Evolutionary conservation across 1,139 yeast genomes (phyloP), one percentile per base, ranked within the genome.

Genomic region (Candida labiduridarum): DNA sequence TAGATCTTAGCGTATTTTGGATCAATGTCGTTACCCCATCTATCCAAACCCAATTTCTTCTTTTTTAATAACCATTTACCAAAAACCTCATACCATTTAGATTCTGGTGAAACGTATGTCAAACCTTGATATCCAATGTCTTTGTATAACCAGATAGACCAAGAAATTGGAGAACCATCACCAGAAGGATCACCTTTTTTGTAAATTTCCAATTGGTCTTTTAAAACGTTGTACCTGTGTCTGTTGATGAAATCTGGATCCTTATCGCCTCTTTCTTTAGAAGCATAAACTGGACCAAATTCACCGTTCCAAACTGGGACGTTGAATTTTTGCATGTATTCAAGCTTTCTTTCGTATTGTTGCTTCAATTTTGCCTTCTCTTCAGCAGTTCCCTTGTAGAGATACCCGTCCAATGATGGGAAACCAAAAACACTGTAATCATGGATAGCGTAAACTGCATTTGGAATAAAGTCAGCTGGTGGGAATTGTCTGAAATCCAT

Each of bases 231-330:
- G 60, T 71, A 75, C 40, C 81, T 66, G 16, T 70, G 66, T 14
- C 50, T 56, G 56, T 76, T 76, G 49, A 67, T 71, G 25, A 53
- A 59, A 11, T 67, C 76, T 5, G 69, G 66, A 52, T 74, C 61
- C 5, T 53, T 50, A 55, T 74, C 77, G 19, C 78, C 79, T 52
- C 80, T 67, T 29, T 61, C 66, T 44, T 67, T 63, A 10, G 74
- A 65, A 10, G 78, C 74, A 57, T 76, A 76, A 19, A 76, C 80
- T 3, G 81, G 80, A 16, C 81, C 81, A 56, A 74, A 76, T 59
- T 76, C 81, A 15, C 81, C 80, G 55, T 76, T 76, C 80, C 80
- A 76, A n/a, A 76, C 79, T 3, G 80, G 80, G 4, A 75, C 77
- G 16, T 67, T 59, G 45, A 63, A 63, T 47, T 62, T 49, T 46